These are phyloP conservation scores for Acacia concinna DNA, from an alignment of 331 rosid species.

Conservation along the genomic window DNA sequence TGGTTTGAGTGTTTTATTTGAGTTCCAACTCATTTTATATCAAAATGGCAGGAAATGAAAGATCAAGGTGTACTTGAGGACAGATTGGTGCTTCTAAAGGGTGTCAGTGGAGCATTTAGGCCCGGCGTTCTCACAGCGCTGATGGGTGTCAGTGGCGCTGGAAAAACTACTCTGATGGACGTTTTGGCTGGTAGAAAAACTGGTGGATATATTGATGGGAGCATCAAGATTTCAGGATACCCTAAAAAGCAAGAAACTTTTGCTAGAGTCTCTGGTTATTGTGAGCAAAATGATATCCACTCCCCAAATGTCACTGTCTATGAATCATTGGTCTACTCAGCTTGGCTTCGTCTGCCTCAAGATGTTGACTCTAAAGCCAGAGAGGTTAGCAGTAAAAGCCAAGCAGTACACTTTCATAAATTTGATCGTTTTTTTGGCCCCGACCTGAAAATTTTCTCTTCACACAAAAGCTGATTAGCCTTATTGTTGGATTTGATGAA, in stretches of 20 bases:
- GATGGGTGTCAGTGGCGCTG: slow-evolving; percentile 92
- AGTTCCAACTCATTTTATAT: slow-evolving; percentile 12
- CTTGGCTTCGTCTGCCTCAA: slow-evolving; percentile 78
- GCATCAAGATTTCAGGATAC: slow-evolving; percentile 68
- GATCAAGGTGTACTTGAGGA: slow-evolving; percentile 63
- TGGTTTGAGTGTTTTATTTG: background rate
- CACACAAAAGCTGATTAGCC: slow-evolving; percentile 1
- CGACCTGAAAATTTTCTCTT: background rate
- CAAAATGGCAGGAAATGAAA: slow-evolving; percentile 67
- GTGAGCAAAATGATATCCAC: slow-evolving; percentile 90
- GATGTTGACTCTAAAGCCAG: slow-evolving; percentile 50
- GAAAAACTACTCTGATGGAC: slow-evolving; percentile 89
- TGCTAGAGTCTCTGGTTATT: slow-evolving; percentile 77
- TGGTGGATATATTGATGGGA: slow-evolving; percentile 77
- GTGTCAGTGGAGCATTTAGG: slow-evolving; percentile 80
- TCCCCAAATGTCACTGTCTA: slow-evolving; percentile 85
- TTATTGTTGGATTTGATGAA: background rate
- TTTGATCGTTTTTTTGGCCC: background rate
- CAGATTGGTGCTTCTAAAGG: slow-evolving; percentile 59
- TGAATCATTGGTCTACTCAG: slow-evolving; percentile 77
- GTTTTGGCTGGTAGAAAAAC: slow-evolving; percentile 86
- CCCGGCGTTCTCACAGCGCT: slow-evolving; percentile 93
- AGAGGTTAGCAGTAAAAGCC: slow-evolving; percentile 47
- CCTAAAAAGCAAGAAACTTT: slow-evolving; percentile 81
- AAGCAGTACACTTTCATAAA: background rate